Base-by-base conservation (phyloP, 768 basidiomycete genomes). In the Russula virescens region DNA sequence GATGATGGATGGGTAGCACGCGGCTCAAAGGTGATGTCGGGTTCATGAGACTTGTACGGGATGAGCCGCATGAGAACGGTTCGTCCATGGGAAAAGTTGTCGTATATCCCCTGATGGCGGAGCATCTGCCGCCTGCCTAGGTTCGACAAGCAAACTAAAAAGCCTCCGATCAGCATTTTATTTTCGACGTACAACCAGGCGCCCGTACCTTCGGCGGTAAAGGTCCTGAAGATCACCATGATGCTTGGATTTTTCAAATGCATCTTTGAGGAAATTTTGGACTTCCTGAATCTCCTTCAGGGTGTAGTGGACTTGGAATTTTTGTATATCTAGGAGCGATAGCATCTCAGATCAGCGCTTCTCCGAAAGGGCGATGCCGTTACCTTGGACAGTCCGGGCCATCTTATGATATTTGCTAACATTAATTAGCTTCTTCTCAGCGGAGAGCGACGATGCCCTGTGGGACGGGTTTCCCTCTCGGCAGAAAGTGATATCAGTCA, bases 321-420 rank as follows among this genome's bases (percentile, higher is more conserved):
- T 88, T 74, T 93, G 92, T 83, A 95, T 90, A 73, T 95, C 93
- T 87, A 38, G 6, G 2, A 28, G 14, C 26, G 67, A 25, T 3
- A 38, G 2, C n/a, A 48, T 26, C 21, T 64, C 55, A 56, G 58
- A 40, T 10, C 26, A 2, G 47, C 9, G 50, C 16, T 18, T 42
- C 40, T 35, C 18, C 21, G 8, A 51, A 45, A 38, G 7, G 2
- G 18, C 18, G 43, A 45, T 21, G 0, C 55, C 75, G 69, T 67
- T 67, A 83, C 90, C 90, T 78, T 90, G 86, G 48, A 94, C 82
- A 68, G 96, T 93, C 69, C 86, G 80, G 38, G 88, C 88, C 62
- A 95, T 80, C 72, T 92, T 96, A 70, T 90, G 89, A 69, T 97
- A 98, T 74, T 97, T 96, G 74, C 95, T 96, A 71, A 97, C 94